Base-by-base conservation (phyloP, 73 alveolate species). In the Urostyla sp. region DNA sequence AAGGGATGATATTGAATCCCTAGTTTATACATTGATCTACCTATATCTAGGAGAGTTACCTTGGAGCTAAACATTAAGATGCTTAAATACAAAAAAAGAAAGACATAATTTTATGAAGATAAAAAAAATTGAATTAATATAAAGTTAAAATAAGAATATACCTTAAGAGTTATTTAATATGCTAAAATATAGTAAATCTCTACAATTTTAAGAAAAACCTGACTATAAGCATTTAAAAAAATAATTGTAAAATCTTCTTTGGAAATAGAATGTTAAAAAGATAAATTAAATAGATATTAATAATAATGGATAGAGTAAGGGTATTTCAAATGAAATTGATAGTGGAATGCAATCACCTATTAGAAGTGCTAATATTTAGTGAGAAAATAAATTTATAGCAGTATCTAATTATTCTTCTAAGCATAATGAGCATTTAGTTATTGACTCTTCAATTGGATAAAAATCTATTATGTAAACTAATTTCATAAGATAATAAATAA, bases 1-100 rank as follows among this genome's bases (percentile, higher is more conserved):
- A 1, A n/a, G 84, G 30, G 84, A 69, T 51, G 84, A 69, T 30
- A 46, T 69, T 6, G 84, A 69, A 48, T 69, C 84, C 2, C 18
- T 69, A 36, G 21, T 69, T 1, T 69, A 69, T 34, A 51, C 63
- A 10, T 21, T 69, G 1, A 69, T 69, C 15, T 51, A 69, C 32
- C 54, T 69, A 2, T 51, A 56, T 36, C 18, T 30, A 3, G 84
- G 84, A 6, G 16, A 30, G 5, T 36, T 69, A 5, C 84, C 84
- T 1, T 69, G 84, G 84, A 69, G 34, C 15, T 48, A 48, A 48
- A 43, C 30, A 15, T 15, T 2, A 51, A 51, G 54, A 69, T 48
- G 54, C n/a, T n/a, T n/a, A n/a, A n/a, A n/a, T n/a, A n/a, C n/a
- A n/a, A 69, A 69, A 48, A 46, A 27, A 50, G 84, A 69, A 30